phyloP scores from a whole-genome alignment of 371 early-diverging fungal genomes.

The Lichtheimia corymbifera region DNA sequence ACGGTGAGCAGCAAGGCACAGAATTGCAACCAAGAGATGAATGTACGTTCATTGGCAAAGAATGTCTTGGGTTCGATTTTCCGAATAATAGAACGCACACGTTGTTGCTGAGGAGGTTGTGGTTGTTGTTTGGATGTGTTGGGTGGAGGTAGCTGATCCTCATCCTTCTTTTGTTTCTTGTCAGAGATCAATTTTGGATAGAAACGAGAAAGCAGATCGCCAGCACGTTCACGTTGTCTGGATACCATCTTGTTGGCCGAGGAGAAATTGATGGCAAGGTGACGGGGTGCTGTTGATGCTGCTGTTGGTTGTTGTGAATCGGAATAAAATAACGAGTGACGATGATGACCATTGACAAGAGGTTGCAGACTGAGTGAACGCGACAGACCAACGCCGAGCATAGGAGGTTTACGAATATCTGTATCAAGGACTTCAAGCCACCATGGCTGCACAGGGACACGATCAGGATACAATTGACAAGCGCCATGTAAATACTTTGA shows the following conservation, averaged over 20 bases:
- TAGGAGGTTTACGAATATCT: conserved; percentile 80
- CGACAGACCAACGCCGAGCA: conserved; percentile 47
- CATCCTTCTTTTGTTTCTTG: conserved; percentile 4
- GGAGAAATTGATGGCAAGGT: not conserved
- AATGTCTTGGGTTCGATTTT: conserved; percentile 85
- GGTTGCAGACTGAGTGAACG: conserved; percentile 49
- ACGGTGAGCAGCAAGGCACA: conserved; percentile 74
- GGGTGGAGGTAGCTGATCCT: not conserved
- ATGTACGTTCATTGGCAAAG: conserved; percentile 95
- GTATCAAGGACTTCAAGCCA: conserved; percentile 94
- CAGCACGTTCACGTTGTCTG: not conserved
- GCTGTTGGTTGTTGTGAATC: not conserved
- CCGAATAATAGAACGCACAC: not conserved
- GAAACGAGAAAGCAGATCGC: conserved; percentile 11
- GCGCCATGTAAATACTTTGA: conserved; percentile 98
- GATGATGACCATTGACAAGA: conserved; percentile 42
- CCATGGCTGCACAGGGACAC: conserved; percentile 89
- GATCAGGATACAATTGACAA: conserved; percentile 74
- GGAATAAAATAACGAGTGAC: conserved; percentile 21
- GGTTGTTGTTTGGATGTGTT: not conserved
- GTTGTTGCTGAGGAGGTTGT: not conserved
- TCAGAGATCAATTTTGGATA: conserved; percentile 8
- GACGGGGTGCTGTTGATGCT: not conserved
- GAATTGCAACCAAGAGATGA: conserved; percentile 87
- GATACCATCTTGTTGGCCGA: not conserved